phyloP scores from a whole-genome alignment of 2,329 filamentous ascomycete genomes.

The Trichothecium roseum region DNA sequence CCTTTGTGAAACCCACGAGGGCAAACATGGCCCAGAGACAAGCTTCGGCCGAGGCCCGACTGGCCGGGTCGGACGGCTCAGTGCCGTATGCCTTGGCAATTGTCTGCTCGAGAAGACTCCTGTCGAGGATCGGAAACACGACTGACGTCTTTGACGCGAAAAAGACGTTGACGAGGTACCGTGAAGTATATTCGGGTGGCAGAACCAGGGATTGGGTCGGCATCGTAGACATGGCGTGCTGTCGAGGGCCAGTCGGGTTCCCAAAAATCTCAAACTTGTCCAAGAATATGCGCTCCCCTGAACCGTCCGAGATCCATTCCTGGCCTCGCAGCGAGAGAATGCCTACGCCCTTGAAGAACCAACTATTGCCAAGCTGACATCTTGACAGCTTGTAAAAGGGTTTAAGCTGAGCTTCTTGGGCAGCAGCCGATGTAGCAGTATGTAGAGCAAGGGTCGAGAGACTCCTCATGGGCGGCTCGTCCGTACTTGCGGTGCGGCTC shows the following conservation, averaged over 20 bases:
- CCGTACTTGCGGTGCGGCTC: neutral
- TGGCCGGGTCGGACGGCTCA: neutral
- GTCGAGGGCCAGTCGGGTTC: neutral
- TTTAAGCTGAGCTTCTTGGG: neutral
- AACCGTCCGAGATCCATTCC: conserved; percentile 6
- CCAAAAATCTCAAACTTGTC: conserved; percentile 3
- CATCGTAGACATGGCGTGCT: neutral
- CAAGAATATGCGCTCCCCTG: conserved; percentile 1
- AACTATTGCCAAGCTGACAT: conserved; percentile 6
- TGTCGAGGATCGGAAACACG: conserved; percentile 5
- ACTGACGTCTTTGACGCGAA: conserved; percentile 1
- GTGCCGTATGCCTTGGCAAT: conserved; percentile 5
- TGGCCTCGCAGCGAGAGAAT: conserved; percentile 5
- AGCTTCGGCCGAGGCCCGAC: conserved; percentile 6
- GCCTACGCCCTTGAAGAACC: conserved; percentile 8
- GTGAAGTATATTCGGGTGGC: conserved; percentile 1
- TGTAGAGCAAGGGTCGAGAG: neutral
- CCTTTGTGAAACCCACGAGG: neutral
- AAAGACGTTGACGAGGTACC: neutral
- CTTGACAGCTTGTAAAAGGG: neutral
- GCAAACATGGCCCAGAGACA: conserved; percentile 8
- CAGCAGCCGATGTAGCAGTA: neutral
- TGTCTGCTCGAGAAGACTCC: conserved; percentile 2
- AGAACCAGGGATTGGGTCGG: neutral
- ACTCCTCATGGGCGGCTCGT: neutral